These are phyloP conservation scores for Penicillium sp. DNA, from an alignment of 2,329 filamentous ascomycete genomes.

Conservation along the genomic window DNA sequence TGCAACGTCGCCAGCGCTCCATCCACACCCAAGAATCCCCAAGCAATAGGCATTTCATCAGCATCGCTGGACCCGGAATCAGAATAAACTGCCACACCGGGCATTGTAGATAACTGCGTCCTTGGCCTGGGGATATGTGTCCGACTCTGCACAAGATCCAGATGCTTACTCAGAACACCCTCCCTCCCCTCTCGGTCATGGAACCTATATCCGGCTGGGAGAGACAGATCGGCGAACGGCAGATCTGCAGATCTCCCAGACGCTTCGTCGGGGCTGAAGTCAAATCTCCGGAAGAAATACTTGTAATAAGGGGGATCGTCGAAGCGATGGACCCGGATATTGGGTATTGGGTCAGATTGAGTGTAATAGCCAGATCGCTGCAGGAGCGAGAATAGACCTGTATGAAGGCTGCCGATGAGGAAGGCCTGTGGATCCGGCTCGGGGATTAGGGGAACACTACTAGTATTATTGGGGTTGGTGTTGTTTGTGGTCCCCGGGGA, in stretches of 20 bases:
- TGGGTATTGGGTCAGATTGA: conserved; percentile 10
- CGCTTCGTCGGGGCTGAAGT: conserved; percentile 8
- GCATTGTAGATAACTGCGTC: conserved; percentile 29
- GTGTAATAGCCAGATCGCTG: conserved; percentile 16
- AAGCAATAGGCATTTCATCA: conserved; percentile 35
- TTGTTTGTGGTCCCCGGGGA: neutral
- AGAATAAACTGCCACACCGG: conserved; percentile 35
- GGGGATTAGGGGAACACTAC: conserved; percentile 21
- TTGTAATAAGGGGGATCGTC: conserved; percentile 35
- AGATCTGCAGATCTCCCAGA: neutral
- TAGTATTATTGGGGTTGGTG: neutral
- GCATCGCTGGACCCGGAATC: conserved; percentile 1
- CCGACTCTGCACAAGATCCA: conserved; percentile 38
- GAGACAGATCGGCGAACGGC: neutral
- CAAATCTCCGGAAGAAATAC: conserved; percentile 31
- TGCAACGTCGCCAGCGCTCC: conserved; percentile 38
- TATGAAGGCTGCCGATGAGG: conserved; percentile 38
- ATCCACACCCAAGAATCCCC: conserved; percentile 40
- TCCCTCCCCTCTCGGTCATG: conserved; percentile 20
- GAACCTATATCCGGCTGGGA: conserved; percentile 35
- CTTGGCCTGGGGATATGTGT: conserved; percentile 39
- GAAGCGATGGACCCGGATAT: conserved; percentile 27
- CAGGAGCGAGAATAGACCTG: conserved; percentile 30
- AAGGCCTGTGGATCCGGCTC: conserved; percentile 28
- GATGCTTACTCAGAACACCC: conserved; percentile 29